Conservation (phyloP, 108 stramenopile species). For the Mayamaea pseudoterrestris region DNA sequence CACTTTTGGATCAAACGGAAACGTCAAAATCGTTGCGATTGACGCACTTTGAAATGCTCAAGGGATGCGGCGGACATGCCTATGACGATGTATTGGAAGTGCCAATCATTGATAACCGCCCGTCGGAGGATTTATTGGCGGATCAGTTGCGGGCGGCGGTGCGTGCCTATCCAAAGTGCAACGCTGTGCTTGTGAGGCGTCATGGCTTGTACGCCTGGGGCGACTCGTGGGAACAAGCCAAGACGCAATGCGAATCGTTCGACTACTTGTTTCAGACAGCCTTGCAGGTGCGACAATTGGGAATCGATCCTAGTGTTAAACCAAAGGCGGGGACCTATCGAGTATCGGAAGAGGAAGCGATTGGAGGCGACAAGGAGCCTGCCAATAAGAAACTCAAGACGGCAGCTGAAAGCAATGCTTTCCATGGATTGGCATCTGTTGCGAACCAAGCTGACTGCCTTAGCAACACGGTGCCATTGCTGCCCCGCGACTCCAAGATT, state of each 20-base stretch:
- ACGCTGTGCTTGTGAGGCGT: constrained; percentile 86
- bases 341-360: constrained; percentile 3
- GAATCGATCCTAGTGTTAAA: constrained; percentile 41
- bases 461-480: constrained; percentile 36
- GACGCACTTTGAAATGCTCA: constrained; percentile 96
- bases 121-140: constrained; percentile 81
- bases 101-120: constrained; percentile 95
- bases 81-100: constrained; percentile 82
- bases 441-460: constrained; percentile 41
- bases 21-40: constrained; percentile 34
- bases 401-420: constrained; percentile 17
- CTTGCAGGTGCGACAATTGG: constrained; percentile 60
- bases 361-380: constrained; percentile 10
- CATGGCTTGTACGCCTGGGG: constrained; percentile 96
- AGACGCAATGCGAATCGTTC: constrained; percentile 90
- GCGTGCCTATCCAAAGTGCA: constrained; percentile 69
- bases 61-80: constrained; percentile 85
- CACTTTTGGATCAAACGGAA: constrained; percentile 75
- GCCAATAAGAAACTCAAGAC: constrained; percentile 17
- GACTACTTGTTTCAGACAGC: constrained; percentile 88
- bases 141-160: constrained; percentile 71
- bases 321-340: constrained; percentile 46
- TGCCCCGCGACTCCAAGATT: constrained; percentile 65
- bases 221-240: constrained; percentile 92
- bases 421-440: constrained; percentile 27